Evolutionary conservation across 208 protist genomes (phyloP).

Genomic region (Strigomonas culicis): DNA sequence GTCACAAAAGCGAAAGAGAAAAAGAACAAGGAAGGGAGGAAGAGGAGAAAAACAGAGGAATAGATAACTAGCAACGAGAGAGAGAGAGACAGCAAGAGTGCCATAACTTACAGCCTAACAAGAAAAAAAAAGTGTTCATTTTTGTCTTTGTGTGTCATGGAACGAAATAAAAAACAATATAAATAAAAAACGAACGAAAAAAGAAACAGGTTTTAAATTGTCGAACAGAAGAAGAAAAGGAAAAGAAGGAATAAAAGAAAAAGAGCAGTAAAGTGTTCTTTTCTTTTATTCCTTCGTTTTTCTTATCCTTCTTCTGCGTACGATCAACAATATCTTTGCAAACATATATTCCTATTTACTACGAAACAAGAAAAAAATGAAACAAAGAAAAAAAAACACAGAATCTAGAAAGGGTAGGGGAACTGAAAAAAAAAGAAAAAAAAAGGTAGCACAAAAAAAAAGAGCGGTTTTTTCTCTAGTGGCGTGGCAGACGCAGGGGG

Average conservation of each 20-base stretch:
- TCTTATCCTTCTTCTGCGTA: neutral
- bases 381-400: constrained; percentile 16
- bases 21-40: constrained; percentile 12
- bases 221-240: no score
- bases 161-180: constrained; percentile 1
- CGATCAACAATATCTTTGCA: no score
- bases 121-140: neutral
- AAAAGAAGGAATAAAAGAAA: constrained; percentile 1
- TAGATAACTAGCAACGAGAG: neutral
- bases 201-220: neutral
- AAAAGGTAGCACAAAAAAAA: constrained; percentile 10
- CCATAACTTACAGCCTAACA: neutral
- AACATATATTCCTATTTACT: neutral
- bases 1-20: neutral
- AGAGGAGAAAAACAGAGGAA: neutral
- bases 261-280: neutral
- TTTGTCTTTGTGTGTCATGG: neutral
- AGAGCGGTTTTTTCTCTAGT: constrained; percentile 1
- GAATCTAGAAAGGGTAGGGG: constrained; percentile 5
- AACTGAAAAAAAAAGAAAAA: constrained; percentile 23
- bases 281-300: neutral
- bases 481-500: no score
- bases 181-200: constrained; percentile 13
- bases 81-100: neutral
- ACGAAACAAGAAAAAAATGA: constrained; percentile 10